These are phyloP conservation scores for Pseudogymnoascus sp. DNA, from an alignment of 2,329 filamentous ascomycete species.

Conservation along the genomic window DNA sequence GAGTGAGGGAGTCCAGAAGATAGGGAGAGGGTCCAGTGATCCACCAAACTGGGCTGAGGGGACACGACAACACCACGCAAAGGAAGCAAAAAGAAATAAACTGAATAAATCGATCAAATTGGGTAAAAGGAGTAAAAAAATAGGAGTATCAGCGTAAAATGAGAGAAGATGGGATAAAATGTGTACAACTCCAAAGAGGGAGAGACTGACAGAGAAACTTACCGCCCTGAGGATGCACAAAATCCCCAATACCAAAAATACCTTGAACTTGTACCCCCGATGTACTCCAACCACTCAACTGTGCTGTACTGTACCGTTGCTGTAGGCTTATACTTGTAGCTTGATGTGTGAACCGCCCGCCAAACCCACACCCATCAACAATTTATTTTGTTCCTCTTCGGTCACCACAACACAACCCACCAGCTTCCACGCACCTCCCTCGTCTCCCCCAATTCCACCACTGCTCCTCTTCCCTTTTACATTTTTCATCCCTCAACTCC, in stretches of 20 bases:
- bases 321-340: not conserved
- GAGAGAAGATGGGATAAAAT: not conserved
- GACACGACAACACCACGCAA: not conserved
- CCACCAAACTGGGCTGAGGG: not conserved
- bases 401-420: slow-evolving; percentile 16
- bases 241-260: not conserved
- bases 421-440: slow-evolving; percentile 13
- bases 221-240: not conserved
- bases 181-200: not conserved
- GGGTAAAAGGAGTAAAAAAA: not conserved
- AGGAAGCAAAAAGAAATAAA: not conserved
- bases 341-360: not conserved
- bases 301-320: not conserved
- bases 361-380: slow-evolving; percentile 13
- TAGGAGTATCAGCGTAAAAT: not conserved
- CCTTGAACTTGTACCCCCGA: not conserved
- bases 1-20: not conserved
- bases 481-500: not conserved
- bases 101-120: too few relatives aligned
- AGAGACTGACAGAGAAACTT: not conserved
- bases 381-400: slow-evolving; percentile 16
- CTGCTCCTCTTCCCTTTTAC: not conserved
- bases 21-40: not conserved
- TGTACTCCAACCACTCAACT: not conserved
- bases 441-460: not conserved